Conservation (phyloP, 2,329 filamentous ascomycete genomes). For the Biscogniauxia mediterranea region DNA sequence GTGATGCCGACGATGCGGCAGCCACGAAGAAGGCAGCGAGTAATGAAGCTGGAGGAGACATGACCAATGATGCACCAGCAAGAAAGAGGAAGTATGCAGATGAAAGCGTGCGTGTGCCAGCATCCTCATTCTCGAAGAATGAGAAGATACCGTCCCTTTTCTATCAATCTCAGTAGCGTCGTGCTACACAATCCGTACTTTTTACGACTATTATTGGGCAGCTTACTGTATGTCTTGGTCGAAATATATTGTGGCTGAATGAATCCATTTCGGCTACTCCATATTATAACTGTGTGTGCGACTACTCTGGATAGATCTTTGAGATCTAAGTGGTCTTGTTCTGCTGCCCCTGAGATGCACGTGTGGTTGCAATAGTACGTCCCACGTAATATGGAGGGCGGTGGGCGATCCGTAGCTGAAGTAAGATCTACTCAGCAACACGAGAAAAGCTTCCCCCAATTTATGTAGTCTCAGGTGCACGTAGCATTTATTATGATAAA, state of each 20-base stretch:
- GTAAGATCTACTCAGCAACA: background rate
- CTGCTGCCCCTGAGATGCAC: background rate
- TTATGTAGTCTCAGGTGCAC: background rate
- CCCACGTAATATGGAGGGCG: background rate
- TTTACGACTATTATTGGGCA: background rate
- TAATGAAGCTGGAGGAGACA: background rate
- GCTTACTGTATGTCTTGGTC: background rate
- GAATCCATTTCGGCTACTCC: background rate
- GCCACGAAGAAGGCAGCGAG: constrained; percentile 1
- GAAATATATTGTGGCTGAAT: background rate
- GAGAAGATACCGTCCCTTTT: background rate
- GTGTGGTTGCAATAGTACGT: background rate
- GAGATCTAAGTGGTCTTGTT: background rate
- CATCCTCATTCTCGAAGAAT: background rate
- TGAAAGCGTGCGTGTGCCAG: background rate
- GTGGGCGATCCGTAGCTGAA: background rate
- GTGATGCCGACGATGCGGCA: background rate
- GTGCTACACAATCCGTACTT: background rate
- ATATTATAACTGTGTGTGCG: background rate
- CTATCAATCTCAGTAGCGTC: background rate
- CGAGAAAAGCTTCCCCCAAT: background rate
- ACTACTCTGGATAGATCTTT: background rate
- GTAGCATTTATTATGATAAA: background rate
- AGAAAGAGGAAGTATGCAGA: background rate
- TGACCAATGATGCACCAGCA: background rate